phyloP scores from a whole-genome alignment of 108 stramenopile species.

The Ochromonas danica region DNA sequence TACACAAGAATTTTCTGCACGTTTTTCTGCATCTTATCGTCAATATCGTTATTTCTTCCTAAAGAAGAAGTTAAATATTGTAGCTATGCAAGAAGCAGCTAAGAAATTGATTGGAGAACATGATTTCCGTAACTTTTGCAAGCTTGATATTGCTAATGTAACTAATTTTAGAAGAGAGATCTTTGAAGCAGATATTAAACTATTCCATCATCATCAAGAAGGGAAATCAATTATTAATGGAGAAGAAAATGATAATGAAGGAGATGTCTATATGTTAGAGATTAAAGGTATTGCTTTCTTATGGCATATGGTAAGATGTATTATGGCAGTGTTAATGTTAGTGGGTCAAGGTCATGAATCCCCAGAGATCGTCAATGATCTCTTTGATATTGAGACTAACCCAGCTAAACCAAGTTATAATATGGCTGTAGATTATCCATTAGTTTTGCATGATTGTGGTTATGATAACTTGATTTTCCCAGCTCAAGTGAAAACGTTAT shows the following conservation, averaged over 20 bases:
- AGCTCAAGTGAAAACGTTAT: not conserved
- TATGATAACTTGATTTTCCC: constrained; percentile 4
- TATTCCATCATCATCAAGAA: not conserved
- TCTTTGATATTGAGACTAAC: constrained; percentile 74
- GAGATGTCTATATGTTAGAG: constrained; percentile 66
- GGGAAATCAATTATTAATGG: constrained; percentile 21
- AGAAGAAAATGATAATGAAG: not conserved
- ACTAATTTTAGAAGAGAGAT: constrained; percentile 70
- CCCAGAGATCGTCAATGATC: constrained; percentile 66
- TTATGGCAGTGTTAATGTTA: constrained; percentile 82
- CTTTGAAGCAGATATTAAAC: constrained; percentile 33
- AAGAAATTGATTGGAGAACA: constrained; percentile 75
- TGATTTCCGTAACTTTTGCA: constrained; percentile 98
- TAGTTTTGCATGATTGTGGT: constrained; percentile 82
- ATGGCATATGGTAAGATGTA: constrained; percentile 98
- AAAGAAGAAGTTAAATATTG: constrained; percentile 65
- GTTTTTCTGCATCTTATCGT: constrained; percentile 76
- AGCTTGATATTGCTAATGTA: constrained; percentile 85
- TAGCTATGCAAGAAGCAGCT: constrained; percentile 68
- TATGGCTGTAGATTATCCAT: constrained; percentile 78
- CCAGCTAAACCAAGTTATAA: constrained; percentile 89
- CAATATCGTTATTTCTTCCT: constrained; percentile 93
- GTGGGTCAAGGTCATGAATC: constrained; percentile 80
- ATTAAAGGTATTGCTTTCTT: constrained; percentile 90
- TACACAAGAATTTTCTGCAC: constrained; percentile 80